Evolutionary conservation across 2,329 filamentous ascomycete genomes (phyloP).

Genomic region (Sporothrix protearum): DNA sequence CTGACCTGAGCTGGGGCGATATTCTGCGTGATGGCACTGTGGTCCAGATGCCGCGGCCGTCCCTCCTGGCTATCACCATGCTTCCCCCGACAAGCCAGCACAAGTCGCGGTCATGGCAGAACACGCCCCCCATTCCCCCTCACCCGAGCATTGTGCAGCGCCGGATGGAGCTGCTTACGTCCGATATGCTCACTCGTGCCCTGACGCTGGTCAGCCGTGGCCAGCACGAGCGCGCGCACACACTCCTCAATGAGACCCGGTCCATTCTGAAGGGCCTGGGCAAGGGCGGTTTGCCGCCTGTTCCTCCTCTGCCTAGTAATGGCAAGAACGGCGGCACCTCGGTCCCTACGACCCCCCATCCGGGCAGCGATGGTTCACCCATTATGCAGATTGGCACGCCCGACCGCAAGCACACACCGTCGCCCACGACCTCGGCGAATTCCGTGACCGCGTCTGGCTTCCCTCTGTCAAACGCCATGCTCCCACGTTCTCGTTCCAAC

Average conservation of each 20-base stretch:
- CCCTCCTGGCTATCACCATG: conserved; percentile 92
- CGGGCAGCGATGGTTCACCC: conserved; percentile 44
- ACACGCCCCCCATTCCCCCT: conserved; percentile 79
- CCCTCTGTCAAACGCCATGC: conserved; percentile 38
- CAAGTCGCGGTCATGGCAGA: conserved; percentile 62
- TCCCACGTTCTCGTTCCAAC: conserved; percentile 52
- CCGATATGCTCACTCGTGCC: conserved; percentile 93
- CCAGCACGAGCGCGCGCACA: conserved; percentile 90
- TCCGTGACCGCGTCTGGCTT: conserved; percentile 43
- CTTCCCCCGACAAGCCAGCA: conserved; percentile 64
- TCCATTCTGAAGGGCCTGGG: conserved; percentile 94
- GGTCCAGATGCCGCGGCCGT: conserved; percentile 82
- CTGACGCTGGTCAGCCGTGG: conserved; percentile 85
- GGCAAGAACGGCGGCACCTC: conserved; percentile 41
- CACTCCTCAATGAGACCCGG: conserved; percentile 85
- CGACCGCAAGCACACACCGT: conserved; percentile 55
- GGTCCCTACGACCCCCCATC: conserved; percentile 49
- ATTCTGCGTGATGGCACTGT: conserved; percentile 84
- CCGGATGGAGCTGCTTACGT: conserved; percentile 95
- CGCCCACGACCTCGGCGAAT: conserved; percentile 49
- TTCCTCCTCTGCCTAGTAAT: conserved; percentile 60
- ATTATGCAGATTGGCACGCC: conserved; percentile 44
- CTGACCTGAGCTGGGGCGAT: conserved; percentile 89
- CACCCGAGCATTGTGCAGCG: conserved; percentile 93
- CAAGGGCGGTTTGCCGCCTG: conserved; percentile 87